Evolutionary conservation across 495 filamentous ascomycete genomes (phyloP).

Genomic region (Parachaetomium inaequale): DNA sequence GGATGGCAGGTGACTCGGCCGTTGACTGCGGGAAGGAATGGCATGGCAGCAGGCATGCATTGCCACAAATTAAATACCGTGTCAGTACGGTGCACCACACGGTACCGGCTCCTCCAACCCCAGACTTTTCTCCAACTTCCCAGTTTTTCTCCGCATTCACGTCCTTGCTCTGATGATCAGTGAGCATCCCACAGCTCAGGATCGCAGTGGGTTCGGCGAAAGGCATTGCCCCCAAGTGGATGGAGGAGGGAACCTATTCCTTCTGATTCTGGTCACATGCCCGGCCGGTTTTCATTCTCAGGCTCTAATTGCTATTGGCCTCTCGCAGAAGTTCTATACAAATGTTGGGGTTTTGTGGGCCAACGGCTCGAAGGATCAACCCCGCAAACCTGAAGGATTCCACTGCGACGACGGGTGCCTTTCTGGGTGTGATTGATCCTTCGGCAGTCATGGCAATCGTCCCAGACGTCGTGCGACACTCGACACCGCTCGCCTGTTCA

Average conservation of each 20-base stretch:
- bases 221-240: neutral
- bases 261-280: neutral
- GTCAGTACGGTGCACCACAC: neutral
- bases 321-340: neutral
- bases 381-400: conserved; percentile 2
- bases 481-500: too few species aligned
- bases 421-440: too few species aligned
- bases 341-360: neutral
- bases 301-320: neutral
- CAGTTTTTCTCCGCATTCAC: neutral
- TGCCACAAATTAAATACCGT: neutral
- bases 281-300: neutral
- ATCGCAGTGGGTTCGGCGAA: neutral
- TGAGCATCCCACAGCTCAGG: too few species aligned
- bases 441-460: neutral
- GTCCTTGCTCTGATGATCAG: too few species aligned
- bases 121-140: neutral
- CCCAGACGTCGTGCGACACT: neutral
- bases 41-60: too few species aligned
- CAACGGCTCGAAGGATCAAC: neutral
- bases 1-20: too few species aligned
- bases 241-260: neutral
- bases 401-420: neutral
- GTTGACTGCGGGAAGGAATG: too few species aligned
- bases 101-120: neutral